Evolutionary conservation across 495 filamentous ascomycete species (phyloP).

Genomic region (Aspergillus affinis): DNA sequence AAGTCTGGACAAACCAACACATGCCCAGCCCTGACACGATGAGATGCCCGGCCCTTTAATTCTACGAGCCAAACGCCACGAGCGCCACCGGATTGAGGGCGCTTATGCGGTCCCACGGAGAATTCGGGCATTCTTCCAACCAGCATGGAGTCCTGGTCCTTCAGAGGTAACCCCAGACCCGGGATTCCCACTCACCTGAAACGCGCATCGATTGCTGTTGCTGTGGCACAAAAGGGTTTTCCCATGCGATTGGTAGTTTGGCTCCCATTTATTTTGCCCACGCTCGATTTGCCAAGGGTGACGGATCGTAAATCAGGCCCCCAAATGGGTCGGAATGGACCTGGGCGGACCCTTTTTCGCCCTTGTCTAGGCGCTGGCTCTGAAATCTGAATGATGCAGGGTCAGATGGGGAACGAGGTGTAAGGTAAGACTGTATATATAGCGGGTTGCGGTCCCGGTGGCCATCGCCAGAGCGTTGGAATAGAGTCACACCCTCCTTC

Average conservation of each 20-base stretch:
- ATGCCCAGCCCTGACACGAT: background rate
- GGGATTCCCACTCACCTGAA: background rate
- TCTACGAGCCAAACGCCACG: background rate
- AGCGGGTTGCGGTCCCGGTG: background rate
- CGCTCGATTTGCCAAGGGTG: background rate
- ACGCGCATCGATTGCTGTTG: background rate
- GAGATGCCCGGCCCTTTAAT: background rate
- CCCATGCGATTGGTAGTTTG: background rate
- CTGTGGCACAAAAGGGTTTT: background rate
- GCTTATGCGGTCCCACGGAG: background rate
- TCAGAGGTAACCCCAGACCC: background rate
- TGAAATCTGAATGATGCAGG: background rate
- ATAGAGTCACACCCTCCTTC: background rate
- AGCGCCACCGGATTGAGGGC: background rate
- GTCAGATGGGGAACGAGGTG: background rate
- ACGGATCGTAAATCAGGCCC: background rate
- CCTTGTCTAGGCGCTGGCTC: background rate
- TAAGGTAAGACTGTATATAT: background rate
- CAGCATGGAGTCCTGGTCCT: background rate
- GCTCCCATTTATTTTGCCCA: too few relatives aligned
- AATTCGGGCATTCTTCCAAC: background rate
- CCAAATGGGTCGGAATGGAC: background rate
- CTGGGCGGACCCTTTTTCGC: background rate
- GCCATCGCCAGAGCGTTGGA: background rate
- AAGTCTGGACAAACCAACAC: background rate